phyloP scores from a whole-genome alignment of 2,329 filamentous ascomycete species.

The Phialocephala subalpina region DNA sequence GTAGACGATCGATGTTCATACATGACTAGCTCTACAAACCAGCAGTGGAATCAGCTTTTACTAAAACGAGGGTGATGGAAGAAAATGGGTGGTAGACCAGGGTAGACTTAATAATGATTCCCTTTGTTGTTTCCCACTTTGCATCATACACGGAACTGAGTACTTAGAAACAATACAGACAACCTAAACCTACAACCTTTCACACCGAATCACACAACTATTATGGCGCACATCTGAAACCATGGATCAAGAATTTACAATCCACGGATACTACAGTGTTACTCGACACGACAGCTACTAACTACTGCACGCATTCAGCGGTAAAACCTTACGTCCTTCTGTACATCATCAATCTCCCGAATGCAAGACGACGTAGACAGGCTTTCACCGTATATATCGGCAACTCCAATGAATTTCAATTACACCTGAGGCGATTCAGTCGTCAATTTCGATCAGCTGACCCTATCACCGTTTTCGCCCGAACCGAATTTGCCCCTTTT shows the following conservation, averaged over 20 bases:
- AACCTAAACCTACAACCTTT: neutral
- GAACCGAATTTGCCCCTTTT: too few species aligned
- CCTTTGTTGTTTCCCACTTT: neutral
- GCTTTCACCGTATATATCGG: neutral
- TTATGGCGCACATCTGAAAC: neutral
- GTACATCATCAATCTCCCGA: neutral
- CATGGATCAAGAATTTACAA: neutral
- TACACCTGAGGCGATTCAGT: neutral
- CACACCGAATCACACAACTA: neutral
- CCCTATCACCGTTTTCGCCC: too few species aligned
- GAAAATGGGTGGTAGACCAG: neutral
- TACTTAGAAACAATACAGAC: neutral
- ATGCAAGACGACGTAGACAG: neutral
- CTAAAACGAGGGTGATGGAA: neutral
- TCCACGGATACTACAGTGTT: too few species aligned
- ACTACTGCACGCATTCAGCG: neutral
- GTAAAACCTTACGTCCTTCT: neutral
- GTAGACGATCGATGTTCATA: neutral
- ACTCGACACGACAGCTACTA: neutral
- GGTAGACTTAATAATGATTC: neutral
- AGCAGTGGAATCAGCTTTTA: neutral
- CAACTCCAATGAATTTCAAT: neutral
- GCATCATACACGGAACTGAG: neutral
- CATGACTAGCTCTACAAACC: neutral
- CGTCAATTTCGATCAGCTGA: too few species aligned